Evolutionary conservation across 257 asterid genomes (phyloP), one percentile per base, ranked within the genome.

Genomic region (Osmanthus fragrans): DNA sequence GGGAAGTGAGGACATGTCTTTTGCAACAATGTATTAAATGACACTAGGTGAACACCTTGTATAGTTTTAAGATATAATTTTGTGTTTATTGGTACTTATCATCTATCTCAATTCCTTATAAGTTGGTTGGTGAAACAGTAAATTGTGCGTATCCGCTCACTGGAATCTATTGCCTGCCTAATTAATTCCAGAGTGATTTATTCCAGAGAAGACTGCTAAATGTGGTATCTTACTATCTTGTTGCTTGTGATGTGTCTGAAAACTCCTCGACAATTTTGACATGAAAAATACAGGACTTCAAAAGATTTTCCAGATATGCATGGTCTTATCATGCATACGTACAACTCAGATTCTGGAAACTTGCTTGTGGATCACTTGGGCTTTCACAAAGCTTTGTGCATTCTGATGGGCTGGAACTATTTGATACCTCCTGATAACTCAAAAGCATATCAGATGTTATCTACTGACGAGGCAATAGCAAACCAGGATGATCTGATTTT

Each of bases 331-430:
- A 88, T 96, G 95, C 98, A 93, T 58, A 83, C 94, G 25, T 92
- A 92, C 97, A 82, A 84, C 88, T 77, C 90, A 51, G 97, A 93
- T 79, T 85, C 56, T 77, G 87, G 88, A 56, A 93, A 86, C 78
- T 82, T 86, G 82, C 74, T 83, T 72, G 94, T 90, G 88, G 96
- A 96, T 78, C 99, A 96, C 90, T 87, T 92, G 87, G 99, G 89
- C 79, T 92, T 93, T 73, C 97, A 96, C 85, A 93, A 92, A 85
- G 96, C 98, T 77, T 77, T 92, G 84, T 96, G 98, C 90, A 77
- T 93, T 87, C 84, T 96, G 81, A 92, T 91, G 98, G 97, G 98
- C 68, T 96, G 99, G 99, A 90, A 90, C 89, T 89, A 86, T 86
- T 82, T 80, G 84, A 85, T 79, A 76, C 91, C 89, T 77, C 98